phyloP scores from a whole-genome alignment of 352 stramenopile species.

The Globisporangium cederbergense region DNA sequence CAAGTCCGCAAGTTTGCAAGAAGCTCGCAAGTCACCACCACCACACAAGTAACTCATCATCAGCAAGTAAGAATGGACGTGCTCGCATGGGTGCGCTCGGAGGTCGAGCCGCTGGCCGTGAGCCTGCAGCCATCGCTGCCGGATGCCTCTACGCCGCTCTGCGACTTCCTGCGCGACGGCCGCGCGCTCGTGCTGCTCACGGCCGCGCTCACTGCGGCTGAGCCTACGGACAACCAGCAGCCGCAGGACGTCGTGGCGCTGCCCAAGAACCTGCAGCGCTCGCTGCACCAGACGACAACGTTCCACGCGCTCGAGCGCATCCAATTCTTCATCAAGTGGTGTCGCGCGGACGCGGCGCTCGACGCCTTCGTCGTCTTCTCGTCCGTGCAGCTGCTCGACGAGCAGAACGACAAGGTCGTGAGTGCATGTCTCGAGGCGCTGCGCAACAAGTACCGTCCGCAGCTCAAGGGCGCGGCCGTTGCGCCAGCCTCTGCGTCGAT shows the following conservation, averaged over 20 bases:
- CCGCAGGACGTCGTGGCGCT: slow-evolving; percentile 25
- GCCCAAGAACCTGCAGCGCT: slow-evolving; percentile 70
- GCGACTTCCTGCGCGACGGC: slow-evolving; percentile 71
- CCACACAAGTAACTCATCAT: not conserved
- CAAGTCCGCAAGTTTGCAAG: not conserved
- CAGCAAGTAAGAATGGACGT: slow-evolving; percentile 5
- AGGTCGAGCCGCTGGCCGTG: slow-evolving; percentile 38
- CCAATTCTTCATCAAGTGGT: slow-evolving; percentile 88
- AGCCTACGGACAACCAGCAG: slow-evolving; percentile 11
- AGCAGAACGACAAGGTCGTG: slow-evolving; percentile 67
- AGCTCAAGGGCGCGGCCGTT: not conserved
- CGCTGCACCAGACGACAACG: slow-evolving; percentile 62
- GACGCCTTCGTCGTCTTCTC: slow-evolving; percentile 78
- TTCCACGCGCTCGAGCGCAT: slow-evolving; percentile 82
- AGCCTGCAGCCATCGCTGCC: slow-evolving; percentile 26
- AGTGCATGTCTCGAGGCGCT: slow-evolving; percentile 57
- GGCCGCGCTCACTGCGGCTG: slow-evolving; percentile 32
- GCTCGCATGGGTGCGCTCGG: slow-evolving; percentile 57
- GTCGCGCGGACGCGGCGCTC: slow-evolving; percentile 41
- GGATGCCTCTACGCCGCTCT: slow-evolving; percentile 38
- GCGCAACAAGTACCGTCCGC: slow-evolving; percentile 48
- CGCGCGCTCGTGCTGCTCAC: slow-evolving; percentile 71
- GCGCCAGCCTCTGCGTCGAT: not conserved
- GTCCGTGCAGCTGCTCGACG: slow-evolving; percentile 76
- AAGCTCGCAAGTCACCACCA: not conserved